Evolutionary conservation across 148 eudicot species (phyloP).

Genomic region (Fagopyrum tataricum): DNA sequence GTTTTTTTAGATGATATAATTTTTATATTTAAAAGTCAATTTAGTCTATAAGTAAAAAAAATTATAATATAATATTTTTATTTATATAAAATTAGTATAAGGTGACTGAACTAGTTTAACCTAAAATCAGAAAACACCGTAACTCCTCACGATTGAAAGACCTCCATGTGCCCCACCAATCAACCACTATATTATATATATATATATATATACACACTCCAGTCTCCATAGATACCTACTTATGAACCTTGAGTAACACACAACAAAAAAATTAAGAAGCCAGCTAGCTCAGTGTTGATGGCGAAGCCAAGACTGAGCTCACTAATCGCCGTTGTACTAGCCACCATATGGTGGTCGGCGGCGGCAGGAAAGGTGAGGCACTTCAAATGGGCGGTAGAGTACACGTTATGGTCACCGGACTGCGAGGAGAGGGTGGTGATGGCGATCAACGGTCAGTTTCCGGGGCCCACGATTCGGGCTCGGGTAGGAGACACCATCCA

Average conservation of each 20-base stretch:
- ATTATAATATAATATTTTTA: too few relatives aligned
- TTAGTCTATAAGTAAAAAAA: too few relatives aligned
- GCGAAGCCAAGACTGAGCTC: background rate
- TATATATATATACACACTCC: too few relatives aligned
- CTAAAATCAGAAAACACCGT: too few relatives aligned
- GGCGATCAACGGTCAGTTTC: constrained; percentile 76
- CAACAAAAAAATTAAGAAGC: background rate
- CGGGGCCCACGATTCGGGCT: constrained; percentile 71
- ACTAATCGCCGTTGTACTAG: background rate
- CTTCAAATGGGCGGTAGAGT: constrained; percentile 63
- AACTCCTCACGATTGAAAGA: too few relatives aligned
- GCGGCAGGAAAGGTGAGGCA: constrained; percentile 13
- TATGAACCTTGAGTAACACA: background rate
- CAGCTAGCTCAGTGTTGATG: background rate
- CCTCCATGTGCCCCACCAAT: too few relatives aligned
- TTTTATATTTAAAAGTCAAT: too few relatives aligned
- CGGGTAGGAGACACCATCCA: constrained; percentile 53
- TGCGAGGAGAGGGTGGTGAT: constrained; percentile 47
- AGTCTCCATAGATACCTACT: too few relatives aligned
- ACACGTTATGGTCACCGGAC: constrained; percentile 67
- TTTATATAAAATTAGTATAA: too few relatives aligned
- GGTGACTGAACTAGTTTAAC: too few relatives aligned
- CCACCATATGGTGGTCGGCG: background rate
- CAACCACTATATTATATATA: too few relatives aligned
- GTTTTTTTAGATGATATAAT: too few relatives aligned